Evolutionary conservation across 1,139 yeast species (phyloP), one percentile per base, ranked within the genome.

Genomic region (Protomyces inundatus): DNA sequence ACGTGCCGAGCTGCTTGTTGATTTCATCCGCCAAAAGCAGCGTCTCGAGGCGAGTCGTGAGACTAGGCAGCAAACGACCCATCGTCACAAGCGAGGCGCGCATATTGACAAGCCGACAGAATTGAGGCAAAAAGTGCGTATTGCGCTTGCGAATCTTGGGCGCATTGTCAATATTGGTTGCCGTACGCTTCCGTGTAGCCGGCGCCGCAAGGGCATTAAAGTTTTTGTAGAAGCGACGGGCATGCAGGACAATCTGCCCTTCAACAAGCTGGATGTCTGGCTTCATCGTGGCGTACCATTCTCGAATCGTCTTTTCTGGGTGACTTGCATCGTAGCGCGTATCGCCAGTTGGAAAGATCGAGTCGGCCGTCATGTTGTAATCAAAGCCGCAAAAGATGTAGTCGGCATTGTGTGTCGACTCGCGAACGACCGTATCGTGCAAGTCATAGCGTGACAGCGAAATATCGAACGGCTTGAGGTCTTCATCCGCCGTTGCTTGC

Each of bases 31-130:
- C 64, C 12, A 61, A 45, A 5, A 64, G 53, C 14, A 53, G 56
- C 3, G 64, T 40, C 34, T 66, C 67, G 32, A 66, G n/a, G 4
- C 61, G 54, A n/a, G 45, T 40, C 39, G 54, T 42, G 34, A 66
- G 39, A 3, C 54, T 39, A 16, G 65, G 67, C 34, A 60, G 32
- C 42, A 53, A 14, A 5, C 50, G 51, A 50, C 57, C 53, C 6
- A 60, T 51, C 35, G 16, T 33, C n/a, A 50, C 42, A 34, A 55
- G 52, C 7, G 56, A 50, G 33, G 53, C 55, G 14, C 33, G 51
- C 54, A 59, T 64, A 46, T 42, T 55, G 23, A 52, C 54, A 40
- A 37, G 23, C 12, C 23, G 32, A 39, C 30, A 37, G 12, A 34
- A n/a, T 48, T 50, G 34, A 12, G 64, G 64, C 23, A 48, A 16